Conservation (phyloP, 2,329 filamentous ascomycete genomes). For the Diplocarpon rosae region DNA sequence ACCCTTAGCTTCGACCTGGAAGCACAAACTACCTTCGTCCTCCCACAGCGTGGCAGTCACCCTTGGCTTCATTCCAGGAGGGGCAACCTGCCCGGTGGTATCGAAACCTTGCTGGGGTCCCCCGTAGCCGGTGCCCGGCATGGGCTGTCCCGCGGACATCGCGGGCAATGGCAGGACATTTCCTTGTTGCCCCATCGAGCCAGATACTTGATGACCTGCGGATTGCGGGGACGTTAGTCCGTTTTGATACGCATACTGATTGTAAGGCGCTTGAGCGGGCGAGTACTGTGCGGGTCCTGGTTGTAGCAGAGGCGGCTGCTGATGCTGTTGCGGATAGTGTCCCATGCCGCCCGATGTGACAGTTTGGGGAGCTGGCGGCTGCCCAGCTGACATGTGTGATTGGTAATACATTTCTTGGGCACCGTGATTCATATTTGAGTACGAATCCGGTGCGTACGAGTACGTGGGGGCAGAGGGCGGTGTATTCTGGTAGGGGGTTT, state of each 20-base stretch:
- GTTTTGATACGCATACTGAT: constrained; percentile 62
- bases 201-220: constrained; percentile 55
- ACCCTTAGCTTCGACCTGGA: constrained; percentile 90
- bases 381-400: constrained; percentile 71
- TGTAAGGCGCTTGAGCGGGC: constrained; percentile 44
- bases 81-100: constrained; percentile 78
- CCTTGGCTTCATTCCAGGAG: constrained; percentile 88
- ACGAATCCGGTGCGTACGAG: constrained; percentile 29
- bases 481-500: constrained; percentile 23
- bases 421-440: constrained; percentile 65
- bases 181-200: constrained; percentile 54
- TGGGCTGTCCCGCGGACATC: constrained; percentile 35
- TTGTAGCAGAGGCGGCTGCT: constrained; percentile 63
- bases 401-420: constrained; percentile 79
- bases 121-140: constrained; percentile 34
- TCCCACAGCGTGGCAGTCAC: constrained; percentile 96
- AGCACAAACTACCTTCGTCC: constrained; percentile 91
- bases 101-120: too few relatives aligned
- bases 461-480: constrained; percentile 31
- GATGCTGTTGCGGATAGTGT: constrained; percentile 64
- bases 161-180: constrained; percentile 60
- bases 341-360: constrained; percentile 62
- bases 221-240: constrained; percentile 72
- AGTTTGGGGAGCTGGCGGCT: constrained; percentile 63
- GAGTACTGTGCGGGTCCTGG: constrained; percentile 61